Evolutionary conservation across 2,329 filamentous ascomycete genomes (phyloP), one percentile per base, ranked within the genome.

Genomic region (Penicillium sp.): DNA sequence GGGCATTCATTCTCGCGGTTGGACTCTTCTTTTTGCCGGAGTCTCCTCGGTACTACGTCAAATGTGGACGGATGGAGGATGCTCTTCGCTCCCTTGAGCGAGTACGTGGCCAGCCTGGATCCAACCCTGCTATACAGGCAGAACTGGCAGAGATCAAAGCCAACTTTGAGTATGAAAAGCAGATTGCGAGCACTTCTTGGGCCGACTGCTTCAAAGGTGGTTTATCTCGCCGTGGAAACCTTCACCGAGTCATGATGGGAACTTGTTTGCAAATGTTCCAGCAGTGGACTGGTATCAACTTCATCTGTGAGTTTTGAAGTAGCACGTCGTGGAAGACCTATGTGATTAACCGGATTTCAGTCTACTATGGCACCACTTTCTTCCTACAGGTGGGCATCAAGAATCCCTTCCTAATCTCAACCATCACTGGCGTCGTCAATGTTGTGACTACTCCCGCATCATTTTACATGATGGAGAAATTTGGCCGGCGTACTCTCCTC

Each of bases 371-470:
- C 29, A 91, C 89, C 24, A 85, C 88, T 52, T 94, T 95, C 84
- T 89, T 96, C 76, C 75, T 89, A 75, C 85, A 86, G 15, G 86
- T 88, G 21, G 88, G 88, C 59, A 87, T 88, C 63, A 90, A 69
- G 55, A 87, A 95, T 78, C 79, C 84, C 29, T 96, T 95, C 82
- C 71, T 94, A 63, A 93, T 94, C 69, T 88, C 87, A 47, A 80
- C 95, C 66, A 83, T 95, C 76, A 93, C 90, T 71, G 94, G 89
- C 57, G 80, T 94, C 46, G 89, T 96, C 79, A 96, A 96, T 76
- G 89, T 94, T 54, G 82, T 77, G 74, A 92, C 88, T 23, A 96
- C 91, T 1, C 91, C 90, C 0, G 75, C 95, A 62, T 94, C 90
- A n/a, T 96, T 96, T 83, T 95, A 81, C 78, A 88, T 87, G 20